Percentiles rank a stretch among this genome's conserved stretches.
phyloP scores from a whole-genome alignment of 768 basidiomycete genomes.

The Pholiota conissans region DNA sequence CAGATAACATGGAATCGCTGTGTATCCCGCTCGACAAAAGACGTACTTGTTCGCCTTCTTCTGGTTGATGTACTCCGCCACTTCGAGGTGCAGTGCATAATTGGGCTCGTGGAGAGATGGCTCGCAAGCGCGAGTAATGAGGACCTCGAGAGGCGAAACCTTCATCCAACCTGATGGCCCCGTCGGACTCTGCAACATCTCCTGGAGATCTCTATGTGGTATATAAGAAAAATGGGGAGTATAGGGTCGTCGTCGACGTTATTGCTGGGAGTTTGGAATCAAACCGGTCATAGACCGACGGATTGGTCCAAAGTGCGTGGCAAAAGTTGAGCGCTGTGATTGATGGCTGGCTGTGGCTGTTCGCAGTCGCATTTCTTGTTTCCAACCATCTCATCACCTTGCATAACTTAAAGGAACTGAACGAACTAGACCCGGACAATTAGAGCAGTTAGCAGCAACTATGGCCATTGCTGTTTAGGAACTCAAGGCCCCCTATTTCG shows the following conservation, averaged over 20 bases:
- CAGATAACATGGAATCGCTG: neutral
- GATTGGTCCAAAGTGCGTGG: slow-evolving; percentile 5
- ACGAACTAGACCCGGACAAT: no score
- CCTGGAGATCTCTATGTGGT: neutral
- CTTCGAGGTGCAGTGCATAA: slow-evolving; percentile 88
- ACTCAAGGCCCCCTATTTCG: neutral
- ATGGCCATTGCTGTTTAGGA: neutral
- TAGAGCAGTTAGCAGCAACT: no score
- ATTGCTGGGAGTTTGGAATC: slow-evolving; percentile 8
- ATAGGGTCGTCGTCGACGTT: neutral
- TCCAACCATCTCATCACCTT: neutral
- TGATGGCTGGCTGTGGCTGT: slow-evolving; percentile 12
- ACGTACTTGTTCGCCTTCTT: slow-evolving; percentile 96
- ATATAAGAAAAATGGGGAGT: slow-evolving; percentile 1
- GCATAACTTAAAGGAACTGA: neutral
- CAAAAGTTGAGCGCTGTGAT: slow-evolving; percentile 1
- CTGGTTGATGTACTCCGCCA: slow-evolving; percentile 88
- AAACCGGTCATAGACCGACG: slow-evolving; percentile 1
- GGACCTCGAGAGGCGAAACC: slow-evolving; percentile 64
- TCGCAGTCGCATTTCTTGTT: slow-evolving; percentile 1
- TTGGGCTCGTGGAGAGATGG: slow-evolving; percentile 86
- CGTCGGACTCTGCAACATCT: slow-evolving; percentile 53
- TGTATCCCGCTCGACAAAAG: neutral
- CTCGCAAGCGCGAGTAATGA: slow-evolving; percentile 84
- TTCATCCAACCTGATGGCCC: slow-evolving; percentile 48